Percentiles rank a stretch among this genome's conserved stretches.
Evolutionary conservation across 257 asterid genomes (phyloP).

Genomic region (Scutellaria baicalensis): DNA sequence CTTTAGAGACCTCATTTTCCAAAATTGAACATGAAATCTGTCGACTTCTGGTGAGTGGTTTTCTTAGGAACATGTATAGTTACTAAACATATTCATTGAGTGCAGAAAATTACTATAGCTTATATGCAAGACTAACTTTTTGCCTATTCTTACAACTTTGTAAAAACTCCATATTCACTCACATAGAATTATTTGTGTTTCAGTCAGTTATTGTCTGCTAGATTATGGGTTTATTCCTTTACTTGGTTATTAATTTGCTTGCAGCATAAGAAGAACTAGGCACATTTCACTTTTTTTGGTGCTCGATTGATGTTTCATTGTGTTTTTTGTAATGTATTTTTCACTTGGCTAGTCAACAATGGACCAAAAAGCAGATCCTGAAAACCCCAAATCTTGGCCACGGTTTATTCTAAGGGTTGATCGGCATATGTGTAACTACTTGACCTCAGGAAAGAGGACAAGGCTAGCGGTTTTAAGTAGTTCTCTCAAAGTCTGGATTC

Average conservation of each 20-base stretch:
- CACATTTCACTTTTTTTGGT: background rate
- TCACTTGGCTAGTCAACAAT: conserved; percentile 54
- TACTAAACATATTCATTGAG: background rate
- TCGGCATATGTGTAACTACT: conserved; percentile 82
- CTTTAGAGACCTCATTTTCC: conserved; percentile 88
- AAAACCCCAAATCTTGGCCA: conserved; percentile 83
- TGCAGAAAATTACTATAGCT: background rate
- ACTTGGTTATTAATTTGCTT: background rate
- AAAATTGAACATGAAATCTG: conserved; percentile 90
- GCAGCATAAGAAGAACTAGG: background rate
- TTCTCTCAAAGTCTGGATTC: conserved; percentile 98
- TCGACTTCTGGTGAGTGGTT: conserved; percentile 55
- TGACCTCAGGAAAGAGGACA: conserved; percentile 89
- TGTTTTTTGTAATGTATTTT: conserved; percentile 11
- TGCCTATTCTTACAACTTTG: background rate
- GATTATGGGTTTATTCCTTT: background rate
- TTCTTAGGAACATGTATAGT: background rate
- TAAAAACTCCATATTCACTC: background rate
- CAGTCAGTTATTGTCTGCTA: background rate
- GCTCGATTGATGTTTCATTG: conserved; percentile 6
- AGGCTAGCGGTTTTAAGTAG: conserved; percentile 82
- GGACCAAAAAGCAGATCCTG: conserved; percentile 67
- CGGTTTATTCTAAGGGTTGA: conserved; percentile 82
- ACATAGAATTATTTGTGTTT: conserved; percentile 1
- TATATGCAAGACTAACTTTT: background rate